These are phyloP conservation scores for Debaryomyces singareniensis DNA, from an alignment of 1,139 yeast genomes.

Conservation along the genomic window DNA sequence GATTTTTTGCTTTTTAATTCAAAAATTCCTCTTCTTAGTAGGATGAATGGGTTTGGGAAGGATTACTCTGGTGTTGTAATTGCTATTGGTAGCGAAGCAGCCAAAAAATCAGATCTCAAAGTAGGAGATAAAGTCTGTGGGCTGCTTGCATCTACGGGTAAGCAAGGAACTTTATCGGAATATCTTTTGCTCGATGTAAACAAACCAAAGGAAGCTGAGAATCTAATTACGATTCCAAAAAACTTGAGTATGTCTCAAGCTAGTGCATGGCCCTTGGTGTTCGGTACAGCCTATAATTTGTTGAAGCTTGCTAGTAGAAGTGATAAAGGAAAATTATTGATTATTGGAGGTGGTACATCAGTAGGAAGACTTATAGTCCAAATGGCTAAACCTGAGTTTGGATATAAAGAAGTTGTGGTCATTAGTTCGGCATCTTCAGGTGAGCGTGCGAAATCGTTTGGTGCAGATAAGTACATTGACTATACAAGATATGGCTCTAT, in stretches of 20 bases:
- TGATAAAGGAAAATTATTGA: conserved; percentile 31
- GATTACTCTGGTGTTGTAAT: conserved; percentile 65
- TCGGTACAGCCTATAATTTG: conserved; percentile 51
- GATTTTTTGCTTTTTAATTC: conserved; percentile 48
- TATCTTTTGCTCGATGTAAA: conserved; percentile 35
- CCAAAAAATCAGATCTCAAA: conserved; percentile 23
- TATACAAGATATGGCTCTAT: conserved; percentile 30
- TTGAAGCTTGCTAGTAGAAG: conserved; percentile 18
- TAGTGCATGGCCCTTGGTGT: conserved; percentile 50
- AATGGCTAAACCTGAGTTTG: conserved; percentile 40
- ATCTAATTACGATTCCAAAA: conserved; percentile 39
- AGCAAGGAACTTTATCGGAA: conserved; percentile 47
- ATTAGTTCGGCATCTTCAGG: conserved; percentile 28
- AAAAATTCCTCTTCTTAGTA: conserved; percentile 22
- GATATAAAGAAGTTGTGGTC: conserved; percentile 41
- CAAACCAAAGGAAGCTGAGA: conserved; percentile 17
- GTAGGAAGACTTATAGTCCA: conserved; percentile 61
- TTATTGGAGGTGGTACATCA: conserved; percentile 72
- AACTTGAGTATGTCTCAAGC: conserved; percentile 47
- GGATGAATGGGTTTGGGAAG: conserved; percentile 52
- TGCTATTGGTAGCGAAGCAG: conserved; percentile 46
- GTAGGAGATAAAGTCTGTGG: conserved; percentile 69
- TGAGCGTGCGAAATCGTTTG: conserved; percentile 36
- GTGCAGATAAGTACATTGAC: conserved; percentile 49
- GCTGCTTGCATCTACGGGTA: conserved; percentile 34